Percentiles rank a stretch among this genome's conserved stretches.
Evolutionary conservation across 371 early-diverging fungal species (phyloP).

Genomic region (Catenaria anguillulae): DNA sequence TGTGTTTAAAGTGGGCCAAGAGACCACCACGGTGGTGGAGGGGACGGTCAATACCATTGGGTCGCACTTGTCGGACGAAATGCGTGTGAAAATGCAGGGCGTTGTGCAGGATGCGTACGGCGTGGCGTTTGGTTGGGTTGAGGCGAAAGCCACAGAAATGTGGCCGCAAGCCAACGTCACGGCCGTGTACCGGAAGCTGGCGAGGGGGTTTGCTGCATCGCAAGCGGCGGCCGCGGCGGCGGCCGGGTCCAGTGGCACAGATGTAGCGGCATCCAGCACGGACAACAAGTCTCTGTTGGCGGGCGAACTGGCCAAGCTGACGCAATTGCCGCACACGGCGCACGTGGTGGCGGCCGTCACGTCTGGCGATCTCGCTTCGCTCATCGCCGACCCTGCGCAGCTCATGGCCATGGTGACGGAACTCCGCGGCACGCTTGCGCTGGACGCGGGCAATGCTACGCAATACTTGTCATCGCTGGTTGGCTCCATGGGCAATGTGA

Average conservation of each 20-base stretch:
- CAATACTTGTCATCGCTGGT: not conserved
- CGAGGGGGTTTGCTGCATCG: not conserved
- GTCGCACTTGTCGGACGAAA: not conserved
- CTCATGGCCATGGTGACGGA: not conserved
- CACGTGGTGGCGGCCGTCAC: not conserved
- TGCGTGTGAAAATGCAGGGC: not conserved
- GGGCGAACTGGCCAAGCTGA: not conserved
- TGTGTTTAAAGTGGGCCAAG: not conserved
- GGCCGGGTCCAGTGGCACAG: no score
- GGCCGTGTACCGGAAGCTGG: not conserved
- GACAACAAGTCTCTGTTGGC: no score
- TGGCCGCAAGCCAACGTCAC: conserved; percentile 2
- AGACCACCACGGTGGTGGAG: not conserved
- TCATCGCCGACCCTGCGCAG: not conserved
- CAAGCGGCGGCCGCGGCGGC: not conserved
- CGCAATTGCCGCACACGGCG: not conserved
- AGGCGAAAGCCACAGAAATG: not conserved
- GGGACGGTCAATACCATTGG: not conserved
- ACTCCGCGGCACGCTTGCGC: no score
- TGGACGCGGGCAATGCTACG: not conserved
- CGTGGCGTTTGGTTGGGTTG: not conserved
- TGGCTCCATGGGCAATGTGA: not conserved
- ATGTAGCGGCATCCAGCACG: no score
- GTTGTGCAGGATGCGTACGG: not conserved
- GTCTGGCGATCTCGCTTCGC: not conserved